These are phyloP conservation scores for Sporothrix globosa DNA, from an alignment of 2,329 filamentous ascomycete genomes.

Conservation along the genomic window DNA sequence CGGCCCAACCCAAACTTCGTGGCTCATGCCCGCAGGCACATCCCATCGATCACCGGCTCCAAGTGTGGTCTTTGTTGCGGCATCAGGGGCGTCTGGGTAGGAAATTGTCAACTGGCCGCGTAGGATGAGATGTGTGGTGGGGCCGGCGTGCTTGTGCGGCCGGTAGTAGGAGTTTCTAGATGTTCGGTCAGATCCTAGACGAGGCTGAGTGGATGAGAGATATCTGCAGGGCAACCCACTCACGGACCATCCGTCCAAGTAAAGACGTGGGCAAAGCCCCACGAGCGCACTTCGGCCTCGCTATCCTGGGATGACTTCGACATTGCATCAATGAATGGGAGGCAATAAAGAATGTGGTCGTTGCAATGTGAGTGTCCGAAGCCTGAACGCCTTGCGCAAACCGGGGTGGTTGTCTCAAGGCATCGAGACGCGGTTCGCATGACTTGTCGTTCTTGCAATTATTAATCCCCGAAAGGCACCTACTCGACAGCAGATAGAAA, in stretches of 20 bases:
- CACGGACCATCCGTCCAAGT: conserved; percentile 74
- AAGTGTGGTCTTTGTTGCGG: conserved; percentile 57
- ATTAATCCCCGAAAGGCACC: not conserved
- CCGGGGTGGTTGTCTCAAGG: not conserved
- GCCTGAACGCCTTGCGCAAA: conserved; percentile 3
- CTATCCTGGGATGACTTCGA: conserved; percentile 43
- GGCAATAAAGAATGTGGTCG: not conserved
- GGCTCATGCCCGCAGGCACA: conserved; percentile 64
- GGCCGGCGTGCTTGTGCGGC: conserved; percentile 65
- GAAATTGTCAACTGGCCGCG: conserved; percentile 66
- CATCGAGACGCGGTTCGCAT: not conserved
- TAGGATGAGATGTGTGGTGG: conserved; percentile 72
- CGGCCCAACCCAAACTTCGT: conserved; percentile 71
- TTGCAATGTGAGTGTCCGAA: not conserved
- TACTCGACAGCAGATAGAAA: too few relatives aligned
- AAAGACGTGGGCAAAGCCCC: conserved; percentile 71
- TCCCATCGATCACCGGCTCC: conserved; percentile 65
- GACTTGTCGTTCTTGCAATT: not conserved
- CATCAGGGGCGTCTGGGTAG: conserved; percentile 60
- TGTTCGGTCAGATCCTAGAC: conserved; percentile 20
- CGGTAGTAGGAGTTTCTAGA: conserved; percentile 67
- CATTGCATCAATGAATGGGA: not conserved
- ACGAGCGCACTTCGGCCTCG: conserved; percentile 66
- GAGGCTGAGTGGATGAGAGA: not conserved
- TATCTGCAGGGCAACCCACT: conserved; percentile 27